Evolutionary conservation across 192 early-diverging fungal species (phyloP).

Genomic region (Coemansia sp.): DNA sequence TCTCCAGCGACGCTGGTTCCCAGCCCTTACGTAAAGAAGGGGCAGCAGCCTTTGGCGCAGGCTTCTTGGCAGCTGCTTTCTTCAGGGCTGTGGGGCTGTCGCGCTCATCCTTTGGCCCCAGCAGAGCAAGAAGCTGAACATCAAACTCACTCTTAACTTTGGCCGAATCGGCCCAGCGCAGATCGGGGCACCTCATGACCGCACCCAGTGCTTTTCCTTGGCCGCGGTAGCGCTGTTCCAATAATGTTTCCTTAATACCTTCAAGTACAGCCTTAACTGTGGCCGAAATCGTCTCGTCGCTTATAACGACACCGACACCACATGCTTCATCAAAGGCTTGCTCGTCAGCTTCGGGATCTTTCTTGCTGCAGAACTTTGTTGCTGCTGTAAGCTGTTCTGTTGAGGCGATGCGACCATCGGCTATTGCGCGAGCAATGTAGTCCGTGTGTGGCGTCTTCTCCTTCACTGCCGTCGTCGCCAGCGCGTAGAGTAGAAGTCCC

Average conservation of each 20-base stretch:
- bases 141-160: constrained; percentile 88
- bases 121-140: constrained; percentile 71
- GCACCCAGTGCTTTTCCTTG: constrained; percentile 73
- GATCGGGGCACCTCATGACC: constrained; percentile 64
- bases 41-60: constrained; percentile 18
- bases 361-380: constrained; percentile 79
- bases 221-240: constrained; percentile 81
- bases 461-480: constrained; percentile 81
- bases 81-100: constrained; percentile 64
- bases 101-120: constrained; percentile 98
- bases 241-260: constrained; percentile 65
- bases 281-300: constrained; percentile 69
- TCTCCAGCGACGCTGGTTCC: constrained; percentile 50
- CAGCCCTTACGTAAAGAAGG: constrained; percentile 24
- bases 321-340: constrained; percentile 78
- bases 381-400: constrained; percentile 91
- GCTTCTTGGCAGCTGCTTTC: constrained; percentile 34
- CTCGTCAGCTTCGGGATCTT: constrained; percentile 60
- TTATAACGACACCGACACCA: constrained; percentile 91
- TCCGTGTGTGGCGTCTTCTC: constrained; percentile 70
- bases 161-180: constrained; percentile 89
- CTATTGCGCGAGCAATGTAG: constrained; percentile 82
- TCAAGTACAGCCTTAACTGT: constrained; percentile 67
- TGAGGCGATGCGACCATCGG: constrained; percentile 63
- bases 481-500: constrained; percentile 79